Evolutionary conservation across 1,139 yeast genomes (phyloP), one percentile per base, ranked within the genome.

Genomic region (Groenewaldozyma auringiensis): DNA sequence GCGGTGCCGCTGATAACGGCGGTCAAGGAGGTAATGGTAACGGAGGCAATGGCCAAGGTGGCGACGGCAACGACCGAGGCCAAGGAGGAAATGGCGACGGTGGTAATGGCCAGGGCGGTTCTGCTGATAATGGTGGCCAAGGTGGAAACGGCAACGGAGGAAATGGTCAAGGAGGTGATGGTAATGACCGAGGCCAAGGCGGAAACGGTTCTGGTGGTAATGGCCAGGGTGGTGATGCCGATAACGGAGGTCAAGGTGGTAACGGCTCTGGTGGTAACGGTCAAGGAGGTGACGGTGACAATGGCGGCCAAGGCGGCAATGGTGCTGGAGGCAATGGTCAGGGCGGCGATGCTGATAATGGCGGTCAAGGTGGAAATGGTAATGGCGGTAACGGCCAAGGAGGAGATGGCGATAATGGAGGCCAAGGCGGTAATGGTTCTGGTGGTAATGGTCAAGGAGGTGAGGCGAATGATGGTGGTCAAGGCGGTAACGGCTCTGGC

Each of bases 391-490:
- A 35, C 16, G 38, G 38, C 22, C 16, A 14, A 14, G 38, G 38
- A 8, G 38, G 38, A 4, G 20, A 35, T 35, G 38, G 25, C 25
- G 25, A 20, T 8, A 4, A 20, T 6, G 38, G 38, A 9, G 38
- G 38, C 8, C n/a, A 16, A 16, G 38, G 38, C 21, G 29, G 29
- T 25, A 25, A 25, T 25, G 29, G 29, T 8, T 8, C 39, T 35
- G 47, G 41, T 32, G 42, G 34, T 8, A 44, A 34, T 17, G 36
- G 40, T 29, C 35, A 31, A 11, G 41, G 41, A 4, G 41, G 33
- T 14, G 14, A 22, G 6, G 33, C 20, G 16, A 14, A 14, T 22
- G 11, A 13, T 21, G 31, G 33, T 11, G 33, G 31, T n/a, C n/a
- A 16, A 17, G 38, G 38, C 20, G 38, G 38, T n/a, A 20, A 35